Conservation (phyloP, 2,329 filamentous ascomycete genomes). For the Fusarium vanettenii region DNA sequence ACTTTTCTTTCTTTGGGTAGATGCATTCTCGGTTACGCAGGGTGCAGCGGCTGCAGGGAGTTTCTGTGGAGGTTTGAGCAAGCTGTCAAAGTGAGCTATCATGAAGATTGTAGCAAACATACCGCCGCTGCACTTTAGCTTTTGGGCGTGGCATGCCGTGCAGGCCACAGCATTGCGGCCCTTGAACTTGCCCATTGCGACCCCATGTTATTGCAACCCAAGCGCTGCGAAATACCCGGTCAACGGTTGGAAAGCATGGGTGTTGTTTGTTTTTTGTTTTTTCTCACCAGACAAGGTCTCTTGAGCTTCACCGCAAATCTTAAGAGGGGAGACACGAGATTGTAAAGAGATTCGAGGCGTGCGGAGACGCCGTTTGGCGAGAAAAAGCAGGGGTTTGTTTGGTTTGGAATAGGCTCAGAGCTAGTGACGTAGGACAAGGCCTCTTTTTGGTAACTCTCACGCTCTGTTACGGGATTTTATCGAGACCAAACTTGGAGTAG, state of each 20-base stretch:
- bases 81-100: background rate
- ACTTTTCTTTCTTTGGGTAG: slow-evolving; percentile 16
- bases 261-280: background rate
- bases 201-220: slow-evolving; percentile 6
- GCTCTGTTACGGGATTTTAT: background rate
- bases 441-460: background rate
- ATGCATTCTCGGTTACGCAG: slow-evolving; percentile 11
- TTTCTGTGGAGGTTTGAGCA: background rate
- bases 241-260: background rate
- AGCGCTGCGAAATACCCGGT: background rate
- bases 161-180: slow-evolving; percentile 18
- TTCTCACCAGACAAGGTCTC: background rate
- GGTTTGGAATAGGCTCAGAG: background rate
- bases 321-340: background rate
- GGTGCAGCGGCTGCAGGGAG: slow-evolving; percentile 11
- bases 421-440: background rate
- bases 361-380: background rate
- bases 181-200: slow-evolving; percentile 16
- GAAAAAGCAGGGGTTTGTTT: background rate
- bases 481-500: background rate
- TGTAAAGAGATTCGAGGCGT: background rate
- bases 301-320: background rate
- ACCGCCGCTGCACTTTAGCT: slow-evolving; percentile 24
- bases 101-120: too few relatives aligned
- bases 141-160: slow-evolving; percentile 18